A percentile compares a stretch with the other conserved stretches of the same genome.
phyloP scores from a whole-genome alignment of 352 stramenopile species.

The Thalassiosira ordinaria region DNA sequence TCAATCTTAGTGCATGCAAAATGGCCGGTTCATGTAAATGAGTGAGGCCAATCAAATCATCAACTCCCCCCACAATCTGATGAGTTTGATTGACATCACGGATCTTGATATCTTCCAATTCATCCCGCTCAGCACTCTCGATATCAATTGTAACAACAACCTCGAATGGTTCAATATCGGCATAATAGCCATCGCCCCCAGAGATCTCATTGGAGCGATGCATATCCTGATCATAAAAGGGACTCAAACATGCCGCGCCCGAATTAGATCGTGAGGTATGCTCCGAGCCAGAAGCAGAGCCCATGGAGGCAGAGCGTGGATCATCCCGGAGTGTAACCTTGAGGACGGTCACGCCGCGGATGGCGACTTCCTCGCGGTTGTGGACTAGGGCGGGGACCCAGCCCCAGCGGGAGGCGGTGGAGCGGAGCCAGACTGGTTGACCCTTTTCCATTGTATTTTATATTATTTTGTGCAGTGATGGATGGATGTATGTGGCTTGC shows the following conservation, averaged over 20 bases:
- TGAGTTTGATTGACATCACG: constrained; percentile 33
- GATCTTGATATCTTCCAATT: constrained; percentile 83
- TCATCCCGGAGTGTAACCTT: constrained; percentile 76
- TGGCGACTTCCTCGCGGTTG: constrained; percentile 64
- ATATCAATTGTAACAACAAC: constrained; percentile 70
- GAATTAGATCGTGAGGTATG: neutral
- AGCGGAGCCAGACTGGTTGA: constrained; percentile 79
- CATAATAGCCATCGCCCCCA: constrained; percentile 54
- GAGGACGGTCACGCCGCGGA: constrained; percentile 65
- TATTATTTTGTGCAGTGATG: neutral
- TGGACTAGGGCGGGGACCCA: constrained; percentile 83
- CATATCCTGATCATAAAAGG: constrained; percentile 17
- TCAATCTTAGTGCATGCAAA: constrained; percentile 45
- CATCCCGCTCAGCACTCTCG: constrained; percentile 75
- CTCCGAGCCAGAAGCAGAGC: neutral
- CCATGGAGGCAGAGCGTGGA: constrained; percentile 39
- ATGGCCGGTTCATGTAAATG: constrained; percentile 73
- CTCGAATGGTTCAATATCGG: constrained; percentile 71
- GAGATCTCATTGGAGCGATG: constrained; percentile 34
- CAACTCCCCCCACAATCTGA: neutral
- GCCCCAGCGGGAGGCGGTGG: constrained; percentile 77
- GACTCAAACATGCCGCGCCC: neutral
- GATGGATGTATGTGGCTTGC: too few relatives aligned
- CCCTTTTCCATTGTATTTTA: constrained; percentile 78
- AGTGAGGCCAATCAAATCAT: constrained; percentile 59